These are phyloP conservation scores for Hypoxylon trugodes DNA, from an alignment of 495 filamentous ascomycete genomes.

Conservation along the genomic window DNA sequence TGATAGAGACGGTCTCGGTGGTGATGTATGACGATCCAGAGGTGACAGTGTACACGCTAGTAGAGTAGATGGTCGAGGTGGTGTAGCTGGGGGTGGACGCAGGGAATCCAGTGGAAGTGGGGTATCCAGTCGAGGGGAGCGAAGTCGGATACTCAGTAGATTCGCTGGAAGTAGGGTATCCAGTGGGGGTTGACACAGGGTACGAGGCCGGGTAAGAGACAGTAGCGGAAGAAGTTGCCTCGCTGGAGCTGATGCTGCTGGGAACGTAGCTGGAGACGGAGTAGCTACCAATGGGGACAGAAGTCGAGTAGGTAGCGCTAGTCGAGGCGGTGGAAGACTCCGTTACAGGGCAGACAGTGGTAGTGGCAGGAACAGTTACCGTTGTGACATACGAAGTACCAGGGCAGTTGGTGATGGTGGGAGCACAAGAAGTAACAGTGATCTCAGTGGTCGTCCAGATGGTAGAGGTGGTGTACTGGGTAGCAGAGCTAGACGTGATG, in stretches of 20 bases:
- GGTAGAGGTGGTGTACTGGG: slow-evolving; percentile 31
- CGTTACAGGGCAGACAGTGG: slow-evolving; percentile 47
- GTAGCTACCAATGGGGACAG: no score
- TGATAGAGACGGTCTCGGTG: slow-evolving; percentile 15
- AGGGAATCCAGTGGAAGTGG: not conserved
- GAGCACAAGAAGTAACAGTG: slow-evolving; percentile 33
- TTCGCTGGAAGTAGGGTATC: slow-evolving; percentile 8
- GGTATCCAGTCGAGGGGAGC: not conserved
- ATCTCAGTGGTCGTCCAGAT: slow-evolving; percentile 35
- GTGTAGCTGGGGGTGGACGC: slow-evolving; percentile 19
- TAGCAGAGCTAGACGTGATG: slow-evolving; percentile 1
- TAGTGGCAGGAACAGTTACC: slow-evolving; percentile 37
- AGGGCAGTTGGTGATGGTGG: slow-evolving; percentile 54
- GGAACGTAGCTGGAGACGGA: no score
- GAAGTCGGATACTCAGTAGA: not conserved
- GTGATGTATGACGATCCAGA: slow-evolving; percentile 37
- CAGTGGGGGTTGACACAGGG: not conserved
- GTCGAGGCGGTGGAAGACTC: slow-evolving; percentile 5
- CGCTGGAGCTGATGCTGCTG: no score
- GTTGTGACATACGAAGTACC: slow-evolving; percentile 39
- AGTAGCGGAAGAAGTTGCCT: not conserved
- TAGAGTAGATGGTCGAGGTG: slow-evolving; percentile 51
- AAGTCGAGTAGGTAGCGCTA: no score
- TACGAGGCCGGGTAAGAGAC: no score
- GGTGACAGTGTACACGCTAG: slow-evolving; percentile 47